phyloP scores from a whole-genome alignment of 176 grass and related monocot genomes.

The Tillandsia leiboldiana region DNA sequence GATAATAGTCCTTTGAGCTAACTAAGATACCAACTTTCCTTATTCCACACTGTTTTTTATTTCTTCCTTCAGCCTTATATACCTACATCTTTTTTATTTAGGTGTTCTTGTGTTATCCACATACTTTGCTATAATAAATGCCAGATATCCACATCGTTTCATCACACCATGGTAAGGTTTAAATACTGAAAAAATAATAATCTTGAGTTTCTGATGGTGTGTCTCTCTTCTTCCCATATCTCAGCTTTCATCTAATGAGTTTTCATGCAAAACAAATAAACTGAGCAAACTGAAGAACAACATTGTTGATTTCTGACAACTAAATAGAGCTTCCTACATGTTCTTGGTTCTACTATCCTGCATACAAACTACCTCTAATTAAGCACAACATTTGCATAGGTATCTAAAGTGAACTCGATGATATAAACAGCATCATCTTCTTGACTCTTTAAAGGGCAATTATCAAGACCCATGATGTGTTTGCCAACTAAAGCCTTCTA shows the following conservation, averaged over 20 bases:
- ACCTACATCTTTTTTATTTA: background rate
- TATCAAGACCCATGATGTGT: too few relatives aligned
- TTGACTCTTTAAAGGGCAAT: too few relatives aligned
- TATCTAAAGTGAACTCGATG: background rate
- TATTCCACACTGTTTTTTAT: background rate
- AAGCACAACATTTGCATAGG: background rate
- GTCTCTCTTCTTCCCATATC: too few relatives aligned
- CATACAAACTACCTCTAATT: background rate
- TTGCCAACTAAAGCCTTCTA: background rate
- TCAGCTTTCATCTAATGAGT: too few relatives aligned
- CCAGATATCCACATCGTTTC: background rate
- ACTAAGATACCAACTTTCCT: background rate
- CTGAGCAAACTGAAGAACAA: background rate
- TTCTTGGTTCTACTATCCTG: background rate
- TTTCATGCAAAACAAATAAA: background rate
- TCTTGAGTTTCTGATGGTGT: too few relatives aligned
- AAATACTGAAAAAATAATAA: too few relatives aligned
- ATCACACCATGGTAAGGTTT: background rate
- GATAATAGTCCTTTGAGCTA: background rate
- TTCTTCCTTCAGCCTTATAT: background rate
- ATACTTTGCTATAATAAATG: background rate
- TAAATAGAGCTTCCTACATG: background rate
- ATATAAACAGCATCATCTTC: too few relatives aligned
- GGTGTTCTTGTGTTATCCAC: background rate
- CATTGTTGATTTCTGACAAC: background rate